Evolutionary conservation across 2,329 filamentous ascomycete species (phyloP).

Genomic region (Colletotrichum melonis): DNA sequence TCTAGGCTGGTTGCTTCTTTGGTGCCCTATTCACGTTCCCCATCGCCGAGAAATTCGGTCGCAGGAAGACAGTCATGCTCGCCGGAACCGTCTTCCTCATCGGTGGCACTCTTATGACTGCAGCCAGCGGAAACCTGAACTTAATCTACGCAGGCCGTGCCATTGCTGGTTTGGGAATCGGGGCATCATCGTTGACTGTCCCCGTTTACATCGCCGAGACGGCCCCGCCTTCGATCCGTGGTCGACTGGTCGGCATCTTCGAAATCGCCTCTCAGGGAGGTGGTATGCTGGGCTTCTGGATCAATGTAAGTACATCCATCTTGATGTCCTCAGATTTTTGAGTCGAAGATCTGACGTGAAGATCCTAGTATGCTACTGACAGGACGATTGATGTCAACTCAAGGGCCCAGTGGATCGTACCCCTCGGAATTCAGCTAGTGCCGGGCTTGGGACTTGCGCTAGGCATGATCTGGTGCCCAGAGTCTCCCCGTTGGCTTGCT

Average conservation of each 20-base stretch:
- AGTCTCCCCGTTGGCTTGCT: constrained; percentile 52
- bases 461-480: constrained; percentile 49
- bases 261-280: constrained; percentile 60
- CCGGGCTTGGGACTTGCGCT: constrained; percentile 50
- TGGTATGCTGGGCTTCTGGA: constrained; percentile 57
- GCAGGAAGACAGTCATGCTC: constrained; percentile 57
- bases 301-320: constrained; percentile 38
- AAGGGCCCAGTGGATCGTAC: constrained; percentile 52
- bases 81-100: constrained; percentile 54
- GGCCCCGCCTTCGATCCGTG: constrained; percentile 61
- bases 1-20: constrained; percentile 54
- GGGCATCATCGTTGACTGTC: constrained; percentile 60
- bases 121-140: constrained; percentile 45
- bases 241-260: constrained; percentile 63
- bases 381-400: constrained; percentile 30
- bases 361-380: constrained; percentile 35
- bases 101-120: constrained; percentile 49
- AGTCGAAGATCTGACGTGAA: neutral
- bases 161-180: constrained; percentile 63
- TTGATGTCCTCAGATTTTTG: neutral
- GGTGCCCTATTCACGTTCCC: constrained; percentile 55
- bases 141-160: constrained; percentile 61
- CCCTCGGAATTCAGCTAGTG: constrained; percentile 54
- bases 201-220: constrained; percentile 56
- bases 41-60: constrained; percentile 59